A percentile compares a stretch with the other conserved stretches of the same genome.
These are phyloP conservation scores for Ganoderma boninense DNA, from an alignment of 1,284 basidiomycete genomes.

Conservation along the genomic window DNA sequence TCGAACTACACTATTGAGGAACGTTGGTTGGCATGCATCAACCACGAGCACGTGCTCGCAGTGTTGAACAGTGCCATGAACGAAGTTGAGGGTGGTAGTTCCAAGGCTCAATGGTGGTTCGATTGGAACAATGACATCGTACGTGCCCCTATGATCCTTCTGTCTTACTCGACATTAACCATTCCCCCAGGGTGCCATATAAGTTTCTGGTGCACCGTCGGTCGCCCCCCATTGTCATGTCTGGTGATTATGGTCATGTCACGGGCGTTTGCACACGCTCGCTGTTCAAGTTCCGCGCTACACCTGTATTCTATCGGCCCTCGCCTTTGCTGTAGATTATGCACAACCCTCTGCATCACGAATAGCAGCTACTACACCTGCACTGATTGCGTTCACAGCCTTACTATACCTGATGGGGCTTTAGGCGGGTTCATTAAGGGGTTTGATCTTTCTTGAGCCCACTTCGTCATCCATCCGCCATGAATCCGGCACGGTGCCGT, in stretches of 20 bases:
- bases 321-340: neutral
- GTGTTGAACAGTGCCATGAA: constrained; percentile 1
- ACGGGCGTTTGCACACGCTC: neutral
- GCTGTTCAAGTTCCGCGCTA: neutral
- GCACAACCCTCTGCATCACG: neutral
- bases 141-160: neutral
- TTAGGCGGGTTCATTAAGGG: too few species aligned
- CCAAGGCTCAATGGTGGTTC: neutral
- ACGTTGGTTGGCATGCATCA: neutral
- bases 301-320: neutral
- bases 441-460: too few species aligned
- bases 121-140: neutral
- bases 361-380: neutral
- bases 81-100: neutral
- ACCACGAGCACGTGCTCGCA: neutral
- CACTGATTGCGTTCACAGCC: too few species aligned
- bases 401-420: neutral
- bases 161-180: neutral
- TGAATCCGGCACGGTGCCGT: too few species aligned
- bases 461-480: too few species aligned
- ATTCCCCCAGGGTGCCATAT: neutral
- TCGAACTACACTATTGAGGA: neutral
- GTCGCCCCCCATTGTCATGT: neutral
- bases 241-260: neutral
- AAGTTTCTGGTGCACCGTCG: neutral